Evolutionary conservation across 2,329 filamentous ascomycete genomes (phyloP).

Genomic region (Pseudonectria foliicola): DNA sequence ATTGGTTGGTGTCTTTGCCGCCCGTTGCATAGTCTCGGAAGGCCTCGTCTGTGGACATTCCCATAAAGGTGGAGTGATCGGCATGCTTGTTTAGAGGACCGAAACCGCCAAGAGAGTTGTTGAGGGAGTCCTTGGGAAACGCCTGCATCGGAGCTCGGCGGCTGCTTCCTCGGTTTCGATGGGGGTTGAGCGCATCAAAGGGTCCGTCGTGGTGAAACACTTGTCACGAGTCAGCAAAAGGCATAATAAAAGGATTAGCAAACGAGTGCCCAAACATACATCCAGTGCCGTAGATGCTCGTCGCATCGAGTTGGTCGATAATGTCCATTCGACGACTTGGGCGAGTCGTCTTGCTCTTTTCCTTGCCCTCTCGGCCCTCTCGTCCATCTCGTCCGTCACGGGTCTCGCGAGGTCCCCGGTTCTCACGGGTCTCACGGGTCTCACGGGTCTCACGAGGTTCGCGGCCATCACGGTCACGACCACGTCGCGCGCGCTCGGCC

Average conservation of each 20-base stretch:
- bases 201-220: constrained; percentile 97
- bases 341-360: constrained; percentile 42
- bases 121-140: constrained; percentile 85
- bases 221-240: constrained; percentile 31
- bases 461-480: constrained; percentile 15
- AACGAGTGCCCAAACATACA: constrained; percentile 48
- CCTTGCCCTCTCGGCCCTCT: constrained; percentile 20
- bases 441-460: constrained; percentile 30
- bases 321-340: constrained; percentile 62
- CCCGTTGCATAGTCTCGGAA: constrained; percentile 66
- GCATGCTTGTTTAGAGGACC: constrained; percentile 77
- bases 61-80: constrained; percentile 84
- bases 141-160: constrained; percentile 90
- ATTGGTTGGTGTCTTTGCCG: constrained; percentile 21
- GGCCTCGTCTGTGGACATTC: constrained; percentile 70
- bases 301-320: constrained; percentile 95
- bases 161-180: constrained; percentile 80
- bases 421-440: constrained; percentile 12
- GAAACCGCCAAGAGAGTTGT: constrained; percentile 83
- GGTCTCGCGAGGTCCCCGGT: too few relatives aligned
- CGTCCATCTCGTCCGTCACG: constrained; percentile 13
- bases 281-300: constrained; percentile 89
- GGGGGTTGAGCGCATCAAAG: constrained; percentile 92
- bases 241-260: background rate
- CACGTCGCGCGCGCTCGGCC: constrained; percentile 15